Evolutionary conservation across 192 early-diverging fungal genomes (phyloP), one percentile per base, ranked within the genome.

Genomic region (Podila epicladia): DNA sequence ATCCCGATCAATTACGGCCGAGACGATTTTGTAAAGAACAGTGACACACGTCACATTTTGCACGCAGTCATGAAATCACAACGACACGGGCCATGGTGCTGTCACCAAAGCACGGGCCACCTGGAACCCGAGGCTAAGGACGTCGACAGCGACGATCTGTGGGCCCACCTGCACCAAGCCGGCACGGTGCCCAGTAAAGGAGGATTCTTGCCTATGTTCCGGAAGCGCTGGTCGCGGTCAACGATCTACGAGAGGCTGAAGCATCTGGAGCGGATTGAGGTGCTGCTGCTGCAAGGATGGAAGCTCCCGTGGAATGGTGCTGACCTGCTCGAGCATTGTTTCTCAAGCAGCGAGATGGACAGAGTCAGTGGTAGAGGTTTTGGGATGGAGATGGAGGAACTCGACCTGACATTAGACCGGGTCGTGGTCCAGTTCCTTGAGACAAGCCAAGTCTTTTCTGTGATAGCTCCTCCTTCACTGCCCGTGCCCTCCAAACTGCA

Each of bases 201-300:
- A 45, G 41, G 1, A 15, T 45, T 45, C 13, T 45, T 12, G 41
- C n/a, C 53, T 0, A 55, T 55, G 53, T 55, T 55, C 53, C 53
- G 53, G n/a, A 55, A 55, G 24, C 53, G 53, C 24, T 55, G 53
- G 53, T 20, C 11, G 19, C 4, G 53, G 8, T 2, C 53, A 3
- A 24, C 53, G n/a, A 55, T 55, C 24, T 55, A 55, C 8, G n/a
- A 26, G 20, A 19, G 53, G 11, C 53, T 55, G n/a, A 26, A n/a
- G 24, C 53, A 55, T 55, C 22, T 55, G n/a, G 53, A 55, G 53
- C 6, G 53, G 53, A 55, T 55, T 26, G 53, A 55, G 53, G 53
- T 26, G 11, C 24, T 55, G 20, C 11, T 55, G 53, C 24, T 55
- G 53, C 53, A 55, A 55, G 53, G 53, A 55, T 55, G 53, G 53